A percentile compares a stretch with the other conserved stretches of the same genome.
Evolutionary conservation across 305 asterid genomes (phyloP).

Genomic region (Solanum hybrid): DNA sequence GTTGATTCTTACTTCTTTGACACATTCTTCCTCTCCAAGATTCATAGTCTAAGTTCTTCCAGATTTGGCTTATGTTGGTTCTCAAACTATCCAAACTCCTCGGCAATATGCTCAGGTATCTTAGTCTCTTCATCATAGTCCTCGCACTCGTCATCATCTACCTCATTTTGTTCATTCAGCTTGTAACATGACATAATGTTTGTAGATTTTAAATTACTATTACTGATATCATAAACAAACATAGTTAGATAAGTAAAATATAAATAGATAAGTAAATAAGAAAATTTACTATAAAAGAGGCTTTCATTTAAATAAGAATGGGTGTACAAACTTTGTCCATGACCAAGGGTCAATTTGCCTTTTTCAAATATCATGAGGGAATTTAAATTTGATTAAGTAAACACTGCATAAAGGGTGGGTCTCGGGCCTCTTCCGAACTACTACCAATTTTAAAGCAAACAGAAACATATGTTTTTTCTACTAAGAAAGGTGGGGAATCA

Average conservation of each 20-base stretch:
- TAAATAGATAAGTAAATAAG: neutral
- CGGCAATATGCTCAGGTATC: neutral
- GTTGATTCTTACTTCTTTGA: neutral
- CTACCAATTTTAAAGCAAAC: neutral
- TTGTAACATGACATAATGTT: neutral
- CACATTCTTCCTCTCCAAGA: neutral
- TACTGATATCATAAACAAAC: neutral
- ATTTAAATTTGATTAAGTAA: neutral
- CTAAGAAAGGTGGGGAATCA: neutral
- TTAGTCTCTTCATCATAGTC: neutral
- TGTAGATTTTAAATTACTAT: neutral
- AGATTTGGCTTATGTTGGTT: neutral
- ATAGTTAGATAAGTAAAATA: no score
- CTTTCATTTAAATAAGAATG: neutral
- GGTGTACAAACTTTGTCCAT: neutral
- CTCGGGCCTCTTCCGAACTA: fast-evolving
- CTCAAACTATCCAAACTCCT: neutral
- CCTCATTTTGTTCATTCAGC: neutral
- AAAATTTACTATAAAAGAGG: neutral
- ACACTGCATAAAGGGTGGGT: neutral
- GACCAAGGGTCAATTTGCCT: neutral
- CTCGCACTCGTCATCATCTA: neutral
- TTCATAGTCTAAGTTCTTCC: neutral
- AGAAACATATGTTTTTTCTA: neutral
- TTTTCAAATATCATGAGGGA: neutral